phyloP scores from a whole-genome alignment of 2,329 filamentous ascomycete species.

The Penicillium sp. region DNA sequence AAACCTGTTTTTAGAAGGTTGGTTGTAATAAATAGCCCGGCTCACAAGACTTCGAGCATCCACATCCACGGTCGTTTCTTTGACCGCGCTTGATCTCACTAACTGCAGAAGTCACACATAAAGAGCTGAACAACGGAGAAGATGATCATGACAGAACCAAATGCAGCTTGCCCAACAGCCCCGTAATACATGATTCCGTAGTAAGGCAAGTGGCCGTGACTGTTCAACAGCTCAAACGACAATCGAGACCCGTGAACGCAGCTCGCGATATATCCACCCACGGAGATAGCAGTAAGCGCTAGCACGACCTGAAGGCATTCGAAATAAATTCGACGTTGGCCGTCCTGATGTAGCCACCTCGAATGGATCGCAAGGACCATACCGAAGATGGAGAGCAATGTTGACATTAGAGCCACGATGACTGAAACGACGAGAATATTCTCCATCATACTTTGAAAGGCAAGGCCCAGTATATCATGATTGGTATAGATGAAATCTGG shows the following conservation, averaged over 20 bases:
- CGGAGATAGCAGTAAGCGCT: slow-evolving; percentile 1
- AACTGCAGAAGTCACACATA: neutral
- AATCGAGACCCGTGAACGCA: slow-evolving; percentile 5
- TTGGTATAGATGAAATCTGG: neutral
- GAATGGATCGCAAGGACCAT: neutral
- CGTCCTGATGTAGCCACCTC: slow-evolving; percentile 1
- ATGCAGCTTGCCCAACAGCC: slow-evolving; percentile 3
- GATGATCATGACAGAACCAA: slow-evolving; percentile 3
- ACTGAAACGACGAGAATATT: slow-evolving; percentile 1
- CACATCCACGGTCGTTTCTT: neutral
- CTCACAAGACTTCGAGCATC: neutral
- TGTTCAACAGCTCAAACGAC: slow-evolving; percentile 6
- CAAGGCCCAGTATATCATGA: slow-evolving; percentile 1
- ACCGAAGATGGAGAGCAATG: slow-evolving; percentile 6
- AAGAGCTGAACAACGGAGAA: neutral
- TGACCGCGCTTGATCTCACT: neutral
- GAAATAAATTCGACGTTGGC: slow-evolving; percentile 1
- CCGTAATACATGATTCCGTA: slow-evolving; percentile 12
- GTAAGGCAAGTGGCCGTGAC: slow-evolving; percentile 3
- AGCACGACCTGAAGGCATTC: slow-evolving; percentile 3
- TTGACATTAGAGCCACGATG: slow-evolving; percentile 2
- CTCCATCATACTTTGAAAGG: slow-evolving; percentile 4
- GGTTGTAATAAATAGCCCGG: too few species aligned
- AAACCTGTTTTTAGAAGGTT: too few species aligned
- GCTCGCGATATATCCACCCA: slow-evolving; percentile 3